Base-by-base conservation (phyloP, 169 alveolate genomes). In the Cryptosporidium bovis region DNA sequence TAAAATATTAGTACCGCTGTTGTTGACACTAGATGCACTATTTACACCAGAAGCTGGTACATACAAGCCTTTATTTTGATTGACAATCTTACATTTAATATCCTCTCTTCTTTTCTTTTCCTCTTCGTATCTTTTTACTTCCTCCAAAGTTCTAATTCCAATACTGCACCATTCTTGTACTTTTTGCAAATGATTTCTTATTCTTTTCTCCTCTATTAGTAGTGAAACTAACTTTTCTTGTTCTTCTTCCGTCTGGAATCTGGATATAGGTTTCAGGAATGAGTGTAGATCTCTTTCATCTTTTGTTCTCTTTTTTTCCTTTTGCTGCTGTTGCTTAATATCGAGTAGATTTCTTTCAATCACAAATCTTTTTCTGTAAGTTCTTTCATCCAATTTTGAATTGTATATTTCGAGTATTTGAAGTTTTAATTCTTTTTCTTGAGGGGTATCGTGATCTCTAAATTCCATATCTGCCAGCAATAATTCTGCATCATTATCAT, bases 401-500 rank as follows among this genome's bases (percentile, higher is more conserved):
- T 95, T 95, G 89, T 95, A 95, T n/a, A 95, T 95, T 82, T 95
- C 96, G 20, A 93, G 91, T 18, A 94, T 95, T 66, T 91, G 92
- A 24, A 93, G 91, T 82, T 93, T 92, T 62, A 92, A 92, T 66
- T 93, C 96, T 16, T 84, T 93, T 71, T 93, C 95, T 82, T 94
- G 94, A 15, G 97, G 97, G 33, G 95, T 90, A 62, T 93, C 96
- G 5, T 90, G 91, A 51, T 91, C 91, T 62, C 95, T 93, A 93
- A 97, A 98, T 82, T 98, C 99, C 98, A 98, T 96, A 83, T 98
- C 99, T 0, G 99, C 98, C 18, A 98, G 89, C 36, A 97, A 92
- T 27, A 96, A 91, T 89, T 98, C 99, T 20, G 99, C 99, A 93
- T 98, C 99, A 93, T 96, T 96, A 90, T 97, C 99, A 91, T 96